These are phyloP conservation scores for Pseudogymnoascus sp. DNA, from an alignment of 2,329 filamentous ascomycete genomes.

Conservation along the genomic window DNA sequence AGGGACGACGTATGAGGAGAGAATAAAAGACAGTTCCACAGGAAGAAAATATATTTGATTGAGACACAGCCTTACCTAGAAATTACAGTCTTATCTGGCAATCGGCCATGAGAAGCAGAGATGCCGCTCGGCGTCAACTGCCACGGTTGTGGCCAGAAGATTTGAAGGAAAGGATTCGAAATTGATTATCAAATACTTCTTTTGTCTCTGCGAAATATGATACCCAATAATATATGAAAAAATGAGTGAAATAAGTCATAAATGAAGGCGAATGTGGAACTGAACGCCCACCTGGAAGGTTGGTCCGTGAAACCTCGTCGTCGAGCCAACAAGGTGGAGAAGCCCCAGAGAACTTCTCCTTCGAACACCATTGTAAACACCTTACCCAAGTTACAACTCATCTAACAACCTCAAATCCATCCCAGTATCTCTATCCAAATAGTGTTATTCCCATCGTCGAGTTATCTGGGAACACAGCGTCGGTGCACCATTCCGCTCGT, in stretches of 20 bases:
- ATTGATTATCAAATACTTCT: not conserved
- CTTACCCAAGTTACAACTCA: not conserved
- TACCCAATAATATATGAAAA: not conserved
- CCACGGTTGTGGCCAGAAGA: not conserved
- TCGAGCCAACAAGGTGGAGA: constrained; percentile 1
- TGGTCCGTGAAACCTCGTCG: not conserved
- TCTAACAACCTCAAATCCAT: not conserved
- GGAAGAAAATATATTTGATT: not conserved
- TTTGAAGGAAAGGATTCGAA: not conserved
- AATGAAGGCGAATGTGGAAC: not conserved
- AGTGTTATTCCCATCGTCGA: not conserved
- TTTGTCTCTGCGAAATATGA: not conserved
- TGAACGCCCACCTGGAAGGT: not conserved
- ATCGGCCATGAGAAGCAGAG: not conserved
- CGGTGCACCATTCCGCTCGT: not conserved
- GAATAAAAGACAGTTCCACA: not conserved
- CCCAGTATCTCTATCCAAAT: not conserved
- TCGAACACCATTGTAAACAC: not conserved
- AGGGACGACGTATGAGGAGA: not conserved
- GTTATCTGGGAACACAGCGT: not conserved
- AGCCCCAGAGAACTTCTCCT: not conserved
- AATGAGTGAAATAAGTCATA: not conserved
- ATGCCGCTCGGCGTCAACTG: not conserved
- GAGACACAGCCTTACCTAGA: not conserved
- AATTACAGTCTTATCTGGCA: not conserved